Evolutionary conservation across 495 filamentous ascomycete genomes (phyloP).

Genomic region (Neurospora sp.): DNA sequence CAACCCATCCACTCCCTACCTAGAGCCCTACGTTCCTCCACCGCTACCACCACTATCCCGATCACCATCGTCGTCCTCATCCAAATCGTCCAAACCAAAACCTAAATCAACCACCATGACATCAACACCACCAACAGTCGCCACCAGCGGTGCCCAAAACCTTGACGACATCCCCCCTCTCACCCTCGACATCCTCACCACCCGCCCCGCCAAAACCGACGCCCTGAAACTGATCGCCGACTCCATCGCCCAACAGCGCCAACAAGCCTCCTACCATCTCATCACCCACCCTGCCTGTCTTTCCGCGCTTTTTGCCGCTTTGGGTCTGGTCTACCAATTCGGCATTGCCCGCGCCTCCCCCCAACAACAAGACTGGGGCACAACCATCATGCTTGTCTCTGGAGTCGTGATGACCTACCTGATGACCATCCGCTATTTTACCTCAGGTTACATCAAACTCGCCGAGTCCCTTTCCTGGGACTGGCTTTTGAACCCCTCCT

Average conservation of each 20-base stretch:
- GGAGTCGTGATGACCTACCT: constrained; percentile 32
- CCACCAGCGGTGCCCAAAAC: constrained; percentile 4
- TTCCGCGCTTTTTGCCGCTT: constrained; percentile 12
- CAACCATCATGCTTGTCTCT: constrained; percentile 21
- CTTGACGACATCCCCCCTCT: constrained; percentile 31
- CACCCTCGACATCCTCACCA: constrained; percentile 25
- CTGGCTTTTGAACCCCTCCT: constrained; percentile 19
- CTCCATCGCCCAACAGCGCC: constrained; percentile 38
- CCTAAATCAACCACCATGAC: neutral
- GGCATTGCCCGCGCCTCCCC: constrained; percentile 12
- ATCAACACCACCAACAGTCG: constrained; percentile 4
- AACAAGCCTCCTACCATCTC: constrained; percentile 25
- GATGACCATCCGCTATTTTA: constrained; percentile 30
- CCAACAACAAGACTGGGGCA: constrained; percentile 23
- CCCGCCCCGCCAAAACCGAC: constrained; percentile 28
- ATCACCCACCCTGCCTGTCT: constrained; percentile 33
- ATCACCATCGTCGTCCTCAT: neutral
- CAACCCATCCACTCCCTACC: constrained; percentile 29
- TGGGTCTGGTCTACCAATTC: constrained; percentile 27
- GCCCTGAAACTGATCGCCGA: constrained; percentile 36
- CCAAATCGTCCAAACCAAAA: neutral
- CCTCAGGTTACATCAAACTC: constrained; percentile 28
- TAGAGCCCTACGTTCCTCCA: constrained; percentile 24
- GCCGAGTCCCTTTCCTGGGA: constrained; percentile 30
- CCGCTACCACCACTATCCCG: neutral